Evolutionary conservation across 2,329 filamentous ascomycete genomes (phyloP), one percentile per base, ranked within the genome.

Genomic region (Ceratocystis papillata): DNA sequence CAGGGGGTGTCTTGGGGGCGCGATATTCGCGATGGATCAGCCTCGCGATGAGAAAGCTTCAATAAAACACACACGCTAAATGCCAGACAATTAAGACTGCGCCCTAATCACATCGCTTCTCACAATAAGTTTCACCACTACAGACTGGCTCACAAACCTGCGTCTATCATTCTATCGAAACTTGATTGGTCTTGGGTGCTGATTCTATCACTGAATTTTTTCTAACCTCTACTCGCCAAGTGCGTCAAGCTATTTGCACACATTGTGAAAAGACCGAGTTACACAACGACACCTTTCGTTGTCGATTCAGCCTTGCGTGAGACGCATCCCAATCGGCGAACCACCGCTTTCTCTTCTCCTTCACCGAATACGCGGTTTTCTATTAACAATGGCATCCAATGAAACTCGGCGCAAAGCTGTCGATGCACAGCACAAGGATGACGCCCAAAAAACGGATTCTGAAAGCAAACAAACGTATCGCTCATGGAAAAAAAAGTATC

Each of bases 401-500:
- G 67, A 68, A 55, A 48, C 64, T 5, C 48, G 67, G 64, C 67
- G 67, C 64, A 68, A 65, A 60, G 37, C 67, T 2, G 65, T 55
- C 25, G 67, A 68, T 45, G n/a, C 33, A 46, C 55, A 46, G 10
- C 53, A 62, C 15, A 50, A 46, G 12, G 50, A 55, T 44, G 67
- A 66, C 17, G 41, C 62, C 28, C 46, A 69, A 79, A 80, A 70
- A 73, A 74, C 69, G 78, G 80, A 68, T 78, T 79, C 57, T 67
- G 78, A 80, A 71, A 72, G 74, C 66, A 81, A 78, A 75, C 79
- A 77, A 72, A 81, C 78, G 3, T 84, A 87, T 75, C 87, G 84
- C 73, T 87, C 84, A 57, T 87, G 82, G 80, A 90, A 89, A 82
- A 96, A 96, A 78, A 99, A 99, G 80, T 99, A 95, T 76, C 87